Conservation (phyloP, 1,284 basidiomycete genomes). For the Melanopsichium pennsylvanicum region DNA sequence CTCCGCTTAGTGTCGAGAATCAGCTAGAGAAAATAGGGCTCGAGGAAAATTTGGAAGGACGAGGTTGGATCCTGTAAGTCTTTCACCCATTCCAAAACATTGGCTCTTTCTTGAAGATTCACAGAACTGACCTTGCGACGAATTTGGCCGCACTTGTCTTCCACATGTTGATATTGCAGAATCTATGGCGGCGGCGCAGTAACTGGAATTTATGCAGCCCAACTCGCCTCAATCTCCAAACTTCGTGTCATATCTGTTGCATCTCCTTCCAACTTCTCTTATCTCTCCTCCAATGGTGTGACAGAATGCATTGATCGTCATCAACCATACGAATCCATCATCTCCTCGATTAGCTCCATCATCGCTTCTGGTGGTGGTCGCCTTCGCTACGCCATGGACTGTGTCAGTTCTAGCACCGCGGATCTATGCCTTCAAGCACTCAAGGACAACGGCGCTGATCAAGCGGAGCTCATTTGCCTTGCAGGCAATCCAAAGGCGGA, state of each 20-base stretch:
- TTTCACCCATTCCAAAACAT: not conserved
- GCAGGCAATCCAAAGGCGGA: constrained; percentile 51
- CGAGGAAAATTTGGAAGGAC: not conserved
- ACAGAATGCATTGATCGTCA: constrained; percentile 50
- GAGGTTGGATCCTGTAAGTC: constrained; percentile 47
- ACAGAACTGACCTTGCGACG: too few relatives aligned
- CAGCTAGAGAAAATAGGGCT: not conserved
- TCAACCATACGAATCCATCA: constrained; percentile 8
- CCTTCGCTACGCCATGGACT: constrained; percentile 50
- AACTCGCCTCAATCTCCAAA: constrained; percentile 42
- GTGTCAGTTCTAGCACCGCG: constrained; percentile 50
- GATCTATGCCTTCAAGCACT: constrained; percentile 29
- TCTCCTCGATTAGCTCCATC: constrained; percentile 19
- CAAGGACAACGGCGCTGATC: not conserved
- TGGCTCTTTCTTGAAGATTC: too few relatives aligned
- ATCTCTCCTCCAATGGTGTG: constrained; percentile 42
- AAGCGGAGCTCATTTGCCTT: constrained; percentile 46
- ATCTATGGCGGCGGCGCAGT: constrained; percentile 58
- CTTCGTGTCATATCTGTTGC: constrained; percentile 46
- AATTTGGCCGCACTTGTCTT: too few relatives aligned
- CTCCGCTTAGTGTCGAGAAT: not conserved
- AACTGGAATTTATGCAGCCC: constrained; percentile 55
- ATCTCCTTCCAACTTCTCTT: constrained; percentile 47
- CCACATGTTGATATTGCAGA: too few relatives aligned
- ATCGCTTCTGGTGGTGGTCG: constrained; percentile 6